Base-by-base conservation (phyloP, 1,284 basidiomycete species). In the Leucoagaricus sp. region DNA sequence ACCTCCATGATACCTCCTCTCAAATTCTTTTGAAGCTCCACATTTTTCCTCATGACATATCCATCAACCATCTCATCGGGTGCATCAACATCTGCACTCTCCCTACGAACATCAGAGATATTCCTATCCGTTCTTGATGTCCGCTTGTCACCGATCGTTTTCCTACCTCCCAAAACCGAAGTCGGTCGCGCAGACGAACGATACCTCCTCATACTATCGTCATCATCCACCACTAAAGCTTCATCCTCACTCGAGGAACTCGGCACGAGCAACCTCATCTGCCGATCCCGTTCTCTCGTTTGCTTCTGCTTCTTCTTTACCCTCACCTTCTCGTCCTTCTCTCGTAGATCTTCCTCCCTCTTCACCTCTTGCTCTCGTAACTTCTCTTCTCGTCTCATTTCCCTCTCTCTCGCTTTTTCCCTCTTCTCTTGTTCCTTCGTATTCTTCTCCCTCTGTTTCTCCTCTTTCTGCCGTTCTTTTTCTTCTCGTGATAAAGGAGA, bases 91-190 rank as follows among this genome's bases (percentile, higher is more conserved):
- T 74, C 72, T 10, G 60, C 68, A 7, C 65, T 63, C 15, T 62
- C 63, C 55, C 63, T 66, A 21, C 64, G 58, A 52, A 65, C 60
- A 4, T 61, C 61, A 53, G 31, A 42, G 45, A 83, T 58, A 63
- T 85, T 81, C 63, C 65, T 71, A 60, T 81, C 79, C 23, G 79
- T 83, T 47, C 82, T 68, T 34, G 77, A 81, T 45, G 72, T 68
- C 81, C 81, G 82, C 23, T 62, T 63, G 9, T 46, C 28, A n/a
- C n/a, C n/a, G n/a, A n/a, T n/a, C 34, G 21, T 44, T 23, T 54
- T 61, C 56, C 42, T 31, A 23, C 55, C 50, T 13, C 50, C 54
- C 41, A 61, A 48, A 26, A 58, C 47, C 21, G 25, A 46, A 52
- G 41, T 44, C n/a, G 38, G 17, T 7, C 6, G n/a, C 40, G 23